Conservation (phyloP, 1,284 basidiomycete genomes). For the Apiotrichum sp. region DNA sequence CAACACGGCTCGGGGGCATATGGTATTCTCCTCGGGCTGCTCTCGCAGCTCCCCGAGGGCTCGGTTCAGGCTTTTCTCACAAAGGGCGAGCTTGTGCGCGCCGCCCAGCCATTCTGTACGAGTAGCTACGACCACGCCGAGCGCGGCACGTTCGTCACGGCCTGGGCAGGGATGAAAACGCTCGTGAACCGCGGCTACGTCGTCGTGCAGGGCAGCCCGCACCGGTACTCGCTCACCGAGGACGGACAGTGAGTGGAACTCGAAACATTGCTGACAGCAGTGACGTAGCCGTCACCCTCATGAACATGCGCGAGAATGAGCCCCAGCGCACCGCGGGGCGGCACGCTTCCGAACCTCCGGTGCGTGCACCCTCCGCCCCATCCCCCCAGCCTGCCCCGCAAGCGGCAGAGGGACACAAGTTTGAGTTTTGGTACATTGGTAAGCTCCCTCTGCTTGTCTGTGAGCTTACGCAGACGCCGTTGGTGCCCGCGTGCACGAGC, state of each 20-base stretch:
- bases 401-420: too few species aligned
- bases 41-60: slow-evolving; percentile 28
- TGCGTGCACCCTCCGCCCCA: too few species aligned
- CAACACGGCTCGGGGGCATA: slow-evolving; percentile 36
- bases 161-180: slow-evolving; percentile 44
- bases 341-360: too few species aligned
- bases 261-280: slow-evolving; percentile 14
- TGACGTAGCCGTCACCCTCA: slow-evolving; percentile 32
- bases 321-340: too few species aligned
- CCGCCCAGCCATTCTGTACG: slow-evolving; percentile 36
- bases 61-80: slow-evolving; percentile 30
- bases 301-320: slow-evolving; percentile 28
- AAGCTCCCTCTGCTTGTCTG: too few species aligned
- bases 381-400: too few species aligned
- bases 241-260: slow-evolving; percentile 40
- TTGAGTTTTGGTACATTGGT: slow-evolving; percentile 46
- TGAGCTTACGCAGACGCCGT: slow-evolving; percentile 28
- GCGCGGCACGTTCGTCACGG: slow-evolving; percentile 38
- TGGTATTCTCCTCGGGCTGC: slow-evolving; percentile 41
- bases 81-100: slow-evolving; percentile 36
- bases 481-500: slow-evolving; percentile 21
- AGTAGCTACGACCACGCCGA: slow-evolving; percentile 37
- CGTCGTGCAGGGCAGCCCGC: slow-evolving; percentile 38
- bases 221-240: slow-evolving; percentile 40
- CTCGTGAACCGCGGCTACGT: slow-evolving; percentile 41